Evolutionary conservation across 164 flowering plant species (phyloP), one percentile per base, ranked within the genome.

Genomic region (Warburgia ugandensis): DNA sequence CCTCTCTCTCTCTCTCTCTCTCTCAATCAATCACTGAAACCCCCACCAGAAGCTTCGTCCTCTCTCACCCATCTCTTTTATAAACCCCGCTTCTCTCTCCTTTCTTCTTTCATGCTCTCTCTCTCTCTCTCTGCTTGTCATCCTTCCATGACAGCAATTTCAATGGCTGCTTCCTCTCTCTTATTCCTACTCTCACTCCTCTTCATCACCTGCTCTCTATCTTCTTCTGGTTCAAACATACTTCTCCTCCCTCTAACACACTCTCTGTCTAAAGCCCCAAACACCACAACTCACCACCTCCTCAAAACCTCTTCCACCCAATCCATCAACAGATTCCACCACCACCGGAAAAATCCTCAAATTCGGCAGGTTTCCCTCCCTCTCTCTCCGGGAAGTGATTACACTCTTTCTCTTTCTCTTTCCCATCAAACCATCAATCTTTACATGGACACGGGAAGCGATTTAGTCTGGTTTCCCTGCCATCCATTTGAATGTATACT

Each of bases 381-480:
- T 0, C 85, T 91, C 45, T 71, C 96, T 16, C 73, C 94, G 1
- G 97, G 97, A 39, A 74, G 71, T 32, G 96, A 91, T 58, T 87
- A 91, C 68, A 79, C 80, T 0, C 79, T 91, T 41, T 66, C 90
- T 21, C 62, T 87, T 63, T 45, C 83, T 21, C 52, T 90, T 25
- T 74, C 76, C 56, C 51, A 75, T 12, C 30, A 72, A 31, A 25
- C 66, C 12, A 44, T 81, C 45, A 73, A 83, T 11, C 72, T 85
- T 20, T 87, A 85, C 68, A 77, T 87, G 75, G 98, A 92, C 68
- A 92, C 98, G 1, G 98, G 95, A 20, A 81, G 88, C 70, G 98
- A 92, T 70, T 76, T 88, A 31, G 91, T 92, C 48, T 87, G 95
- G 96, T 64, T 83, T 67, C 96, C 96, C 17, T 92, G 95, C 38